Evolutionary conservation across 2,329 filamentous ascomycete genomes (phyloP), one percentile per base, ranked within the genome.

Genomic region (Akanthomyces lecanii): DNA sequence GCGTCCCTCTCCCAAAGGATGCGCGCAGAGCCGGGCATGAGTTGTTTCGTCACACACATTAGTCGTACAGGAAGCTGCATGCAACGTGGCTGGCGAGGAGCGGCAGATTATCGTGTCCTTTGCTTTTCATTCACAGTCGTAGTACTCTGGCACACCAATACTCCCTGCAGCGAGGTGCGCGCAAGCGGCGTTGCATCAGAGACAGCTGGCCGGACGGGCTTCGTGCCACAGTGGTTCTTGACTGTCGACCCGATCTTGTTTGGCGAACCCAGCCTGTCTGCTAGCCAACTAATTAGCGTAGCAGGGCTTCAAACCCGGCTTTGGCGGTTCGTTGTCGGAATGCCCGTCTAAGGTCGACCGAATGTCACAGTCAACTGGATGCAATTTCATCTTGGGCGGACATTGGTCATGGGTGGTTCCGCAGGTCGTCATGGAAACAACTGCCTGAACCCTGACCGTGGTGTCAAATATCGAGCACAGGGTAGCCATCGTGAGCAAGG

Each of bases 71-170:
- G 23, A 30, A 23, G 48, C 28, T 33, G 47, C 51, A 62, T 54
- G 60, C 60, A 25, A 62, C 60, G 60, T 62, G 60, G 60, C 60
- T 60, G 25, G 14, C 40, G 33, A 59, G 10, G 11, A 38, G 40
- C 28, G 33, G 59, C 51, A 30, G 14, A 38, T 54, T 30, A 11
- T 16, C 21, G 30, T 42, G 42, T 55, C 23, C 5, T 18, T 12
- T 40, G 18, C 12, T 48, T 16, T 21, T n/a, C 33, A 40, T 52
- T 30, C 28, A 36, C 12, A 23, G 40, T 47, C 28, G 55, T 14
- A 21, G 3, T 36, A 14, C 23, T 55, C 52, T 12, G 38, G 36
- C 53, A 55, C 53, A 44, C 38, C 53, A 54, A 14, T 18, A 10
- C 16, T 55, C 21, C 36, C 40, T 25, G 23, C 38, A 18, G 23